Evolutionary conservation across 169 alveolate species (phyloP).

Genomic region (Blepharisma undulans): DNA sequence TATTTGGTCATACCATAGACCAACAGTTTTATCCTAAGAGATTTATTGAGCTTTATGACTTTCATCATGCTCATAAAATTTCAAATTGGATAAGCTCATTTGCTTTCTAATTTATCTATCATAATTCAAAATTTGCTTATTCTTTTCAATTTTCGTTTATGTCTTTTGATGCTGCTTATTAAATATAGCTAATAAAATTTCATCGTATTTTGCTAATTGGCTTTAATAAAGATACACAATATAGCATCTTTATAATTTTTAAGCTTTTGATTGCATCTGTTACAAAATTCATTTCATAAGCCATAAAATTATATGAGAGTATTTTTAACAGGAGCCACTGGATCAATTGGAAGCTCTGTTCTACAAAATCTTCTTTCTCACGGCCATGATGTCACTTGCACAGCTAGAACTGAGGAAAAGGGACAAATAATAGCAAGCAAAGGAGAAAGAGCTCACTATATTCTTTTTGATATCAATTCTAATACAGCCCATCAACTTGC

Average conservation of each 20-base stretch:
- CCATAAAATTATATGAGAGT: background rate
- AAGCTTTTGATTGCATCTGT: no score
- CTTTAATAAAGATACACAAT: no score
- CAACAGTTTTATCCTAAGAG: background rate
- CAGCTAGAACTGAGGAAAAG: background rate
- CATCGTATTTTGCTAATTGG: background rate
- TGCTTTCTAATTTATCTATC: background rate
- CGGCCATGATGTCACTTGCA: background rate
- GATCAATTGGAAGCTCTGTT: background rate
- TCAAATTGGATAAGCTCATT: background rate
- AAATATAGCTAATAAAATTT: no score
- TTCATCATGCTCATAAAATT: background rate
- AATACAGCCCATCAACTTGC: background rate
- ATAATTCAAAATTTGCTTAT: background rate
- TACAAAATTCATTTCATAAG: no score
- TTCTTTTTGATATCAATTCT: background rate
- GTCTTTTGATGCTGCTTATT: no score
- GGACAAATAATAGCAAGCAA: background rate
- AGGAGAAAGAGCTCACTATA: background rate
- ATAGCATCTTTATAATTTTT: no score
- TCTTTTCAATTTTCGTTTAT: no score
- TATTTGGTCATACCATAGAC: background rate
- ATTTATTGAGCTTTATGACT: background rate
- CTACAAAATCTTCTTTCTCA: background rate
- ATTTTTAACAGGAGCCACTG: background rate